Percentiles rank a stretch among this genome's conserved stretches.
phyloP scores from a whole-genome alignment of 192 early-diverging fungal genomes.

The Backusella psychrophila region DNA sequence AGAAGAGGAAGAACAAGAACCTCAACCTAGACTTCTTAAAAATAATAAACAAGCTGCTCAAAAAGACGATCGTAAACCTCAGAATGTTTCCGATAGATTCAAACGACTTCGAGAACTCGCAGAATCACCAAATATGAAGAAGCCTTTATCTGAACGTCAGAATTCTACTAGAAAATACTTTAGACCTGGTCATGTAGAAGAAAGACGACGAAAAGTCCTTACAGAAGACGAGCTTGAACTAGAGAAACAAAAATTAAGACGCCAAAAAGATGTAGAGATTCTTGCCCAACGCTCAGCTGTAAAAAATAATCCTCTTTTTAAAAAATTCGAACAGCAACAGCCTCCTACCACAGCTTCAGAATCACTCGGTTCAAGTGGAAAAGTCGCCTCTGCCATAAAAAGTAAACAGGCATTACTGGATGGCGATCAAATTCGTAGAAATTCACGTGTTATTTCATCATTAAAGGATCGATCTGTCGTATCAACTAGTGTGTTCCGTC shows the following conservation, averaged over 20 bases:
- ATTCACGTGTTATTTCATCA: conserved; percentile 14
- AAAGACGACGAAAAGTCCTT: conserved; percentile 11
- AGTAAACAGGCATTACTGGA: background rate
- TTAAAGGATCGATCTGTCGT: conserved; percentile 19
- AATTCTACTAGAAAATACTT: conserved; percentile 19
- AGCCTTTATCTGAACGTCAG: conserved; percentile 2
- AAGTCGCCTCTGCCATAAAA: background rate
- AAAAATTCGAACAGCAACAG: conserved; percentile 15
- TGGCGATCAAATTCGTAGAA: conserved; percentile 8
- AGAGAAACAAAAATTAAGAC: conserved; percentile 7
- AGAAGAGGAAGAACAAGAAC: background rate
- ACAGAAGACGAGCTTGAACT: conserved; percentile 14
- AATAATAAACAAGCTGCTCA: background rate
- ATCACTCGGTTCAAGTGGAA: background rate
- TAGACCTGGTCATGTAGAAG: conserved; percentile 20
- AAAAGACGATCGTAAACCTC: background rate
- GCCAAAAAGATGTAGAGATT: conserved; percentile 17
- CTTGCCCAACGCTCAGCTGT: conserved; percentile 25
- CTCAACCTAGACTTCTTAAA: background rate
- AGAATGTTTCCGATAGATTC: conserved; percentile 15
- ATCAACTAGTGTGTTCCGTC: conserved; percentile 23
- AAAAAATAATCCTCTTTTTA: conserved; percentile 28
- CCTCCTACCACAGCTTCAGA: background rate
- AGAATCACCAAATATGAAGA: conserved; percentile 11
- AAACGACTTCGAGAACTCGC: conserved; percentile 17